Percentiles rank a stretch among this genome's conserved stretches.
Conservation (phyloP, 345 rosid genomes). For the Lepidium africanum region DNA sequence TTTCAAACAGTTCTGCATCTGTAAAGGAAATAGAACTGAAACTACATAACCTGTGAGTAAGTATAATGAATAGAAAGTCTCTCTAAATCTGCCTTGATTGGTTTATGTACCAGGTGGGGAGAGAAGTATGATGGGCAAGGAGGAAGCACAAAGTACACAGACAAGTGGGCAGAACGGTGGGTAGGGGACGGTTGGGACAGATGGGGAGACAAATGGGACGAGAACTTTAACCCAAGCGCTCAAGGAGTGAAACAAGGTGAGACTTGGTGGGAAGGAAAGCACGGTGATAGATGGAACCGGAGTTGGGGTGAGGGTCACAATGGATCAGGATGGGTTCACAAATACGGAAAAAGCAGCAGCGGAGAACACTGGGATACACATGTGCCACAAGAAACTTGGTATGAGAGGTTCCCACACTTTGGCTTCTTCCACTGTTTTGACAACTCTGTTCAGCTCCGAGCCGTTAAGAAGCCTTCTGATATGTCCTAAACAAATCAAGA, state of each 20-base stretch:
- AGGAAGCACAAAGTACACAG: conserved; percentile 82
- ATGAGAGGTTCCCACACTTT: conserved; percentile 88
- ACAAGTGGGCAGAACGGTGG: conserved; percentile 91
- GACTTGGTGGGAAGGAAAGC: conserved; percentile 90
- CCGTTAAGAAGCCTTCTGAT: conserved; percentile 65
- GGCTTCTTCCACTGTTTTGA: conserved; percentile 91
- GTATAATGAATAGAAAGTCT: neutral
- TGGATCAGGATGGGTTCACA: conserved; percentile 92
- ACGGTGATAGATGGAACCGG: conserved; percentile 83
- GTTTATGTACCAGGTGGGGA: conserved; percentile 62
- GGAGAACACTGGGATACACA: conserved; percentile 98
- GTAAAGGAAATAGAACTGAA: neutral
- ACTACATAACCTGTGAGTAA: neutral
- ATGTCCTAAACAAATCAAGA: neutral
- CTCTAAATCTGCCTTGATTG: conserved; percentile 3
- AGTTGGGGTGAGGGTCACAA: conserved; percentile 93
- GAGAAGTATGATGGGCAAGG: conserved; percentile 87
- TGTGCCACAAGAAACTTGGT: conserved; percentile 73
- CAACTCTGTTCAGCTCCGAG: conserved; percentile 74
- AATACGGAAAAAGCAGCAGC: conserved; percentile 90
- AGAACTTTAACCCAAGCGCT: conserved; percentile 58
- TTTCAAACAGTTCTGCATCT: neutral
- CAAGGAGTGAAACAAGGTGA: conserved; percentile 97
- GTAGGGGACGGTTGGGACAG: conserved; percentile 84
- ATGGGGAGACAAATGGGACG: conserved; percentile 99